These are phyloP conservation scores for Hyphodiscus sp. DNA, from an alignment of 2,329 filamentous ascomycete genomes.

Conservation along the genomic window DNA sequence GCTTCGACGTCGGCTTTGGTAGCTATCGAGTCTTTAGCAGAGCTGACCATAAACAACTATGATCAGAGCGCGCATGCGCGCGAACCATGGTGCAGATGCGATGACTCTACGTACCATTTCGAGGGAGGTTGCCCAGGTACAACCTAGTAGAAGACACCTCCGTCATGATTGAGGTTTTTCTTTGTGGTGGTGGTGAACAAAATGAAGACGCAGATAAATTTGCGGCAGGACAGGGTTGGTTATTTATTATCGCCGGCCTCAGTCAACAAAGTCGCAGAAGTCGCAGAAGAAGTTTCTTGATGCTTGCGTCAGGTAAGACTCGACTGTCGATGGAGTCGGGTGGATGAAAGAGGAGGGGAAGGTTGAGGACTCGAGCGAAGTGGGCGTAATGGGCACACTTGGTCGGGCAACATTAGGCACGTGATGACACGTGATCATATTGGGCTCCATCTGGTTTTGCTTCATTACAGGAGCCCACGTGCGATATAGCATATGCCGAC, in stretches of 20 bases:
- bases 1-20: conserved; percentile 95
- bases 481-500: no score
- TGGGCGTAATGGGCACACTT: not conserved
- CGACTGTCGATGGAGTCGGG: not conserved
- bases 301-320: not conserved
- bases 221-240: not conserved
- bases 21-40: conserved; percentile 47
- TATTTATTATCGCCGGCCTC: conserved; percentile 2
- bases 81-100: conserved; percentile 1
- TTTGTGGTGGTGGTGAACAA: not conserved
- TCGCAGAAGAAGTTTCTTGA: not conserved
- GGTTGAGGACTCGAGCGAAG: not conserved
- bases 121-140: conserved; percentile 95
- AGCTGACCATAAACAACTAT: not conserved
- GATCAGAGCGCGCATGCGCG: not conserved
- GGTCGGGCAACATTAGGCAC: not conserved
- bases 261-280: conserved; percentile 1
- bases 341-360: not conserved
- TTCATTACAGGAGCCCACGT: no score
- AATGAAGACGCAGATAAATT: not conserved
- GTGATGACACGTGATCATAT: not conserved
- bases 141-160: conserved; percentile 93
- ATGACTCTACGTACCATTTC: conserved; percentile 65
- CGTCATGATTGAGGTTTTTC: conserved; percentile 43
- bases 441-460: no score